These are phyloP conservation scores for Amphirosellinia nigrospora DNA, from an alignment of 495 filamentous ascomycete genomes.

Conservation along the genomic window DNA sequence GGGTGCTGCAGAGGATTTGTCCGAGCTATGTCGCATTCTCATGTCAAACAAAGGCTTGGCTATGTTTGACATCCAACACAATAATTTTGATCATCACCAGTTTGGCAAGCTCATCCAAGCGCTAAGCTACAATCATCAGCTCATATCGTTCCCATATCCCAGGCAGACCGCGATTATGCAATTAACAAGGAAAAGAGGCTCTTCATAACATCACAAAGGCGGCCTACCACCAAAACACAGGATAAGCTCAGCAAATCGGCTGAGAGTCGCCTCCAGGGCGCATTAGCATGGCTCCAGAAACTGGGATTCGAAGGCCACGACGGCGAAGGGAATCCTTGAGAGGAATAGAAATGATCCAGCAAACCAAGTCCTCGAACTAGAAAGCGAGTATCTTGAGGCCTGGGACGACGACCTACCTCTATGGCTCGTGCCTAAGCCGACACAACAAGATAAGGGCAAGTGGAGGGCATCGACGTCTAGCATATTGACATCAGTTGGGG, in stretches of 20 bases:
- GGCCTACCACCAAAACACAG: conserved; percentile 20
- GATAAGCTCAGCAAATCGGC: conserved; percentile 31
- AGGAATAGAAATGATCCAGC: conserved; percentile 30
- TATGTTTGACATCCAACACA: conserved; percentile 48
- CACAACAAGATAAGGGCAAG: conserved; percentile 6
- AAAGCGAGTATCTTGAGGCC: conserved; percentile 31
- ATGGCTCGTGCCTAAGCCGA: conserved; percentile 26
- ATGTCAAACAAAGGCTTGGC: conserved; percentile 34
- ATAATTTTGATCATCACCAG: conserved; percentile 47
- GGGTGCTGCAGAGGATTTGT: conserved; percentile 56
- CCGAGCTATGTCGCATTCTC: conserved; percentile 36
- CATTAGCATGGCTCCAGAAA: conserved; percentile 28
- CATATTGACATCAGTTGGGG: background rate
- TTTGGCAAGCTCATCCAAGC: conserved; percentile 36
- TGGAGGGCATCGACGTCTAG: conserved; percentile 5
- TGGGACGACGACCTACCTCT: conserved; percentile 36
- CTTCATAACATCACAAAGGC: conserved; percentile 28
- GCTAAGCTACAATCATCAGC: conserved; percentile 31
- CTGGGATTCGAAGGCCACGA: conserved; percentile 33
- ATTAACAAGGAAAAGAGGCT: conserved; percentile 33
- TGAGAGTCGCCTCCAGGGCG: conserved; percentile 32
- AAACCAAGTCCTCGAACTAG: conserved; percentile 28
- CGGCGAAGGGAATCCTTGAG: conserved; percentile 27
- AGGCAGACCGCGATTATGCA: conserved; percentile 34
- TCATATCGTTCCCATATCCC: conserved; percentile 38